Base-by-base conservation (phyloP, 1,139 yeast genomes). In the Lodderomyces parapsilosis region DNA sequence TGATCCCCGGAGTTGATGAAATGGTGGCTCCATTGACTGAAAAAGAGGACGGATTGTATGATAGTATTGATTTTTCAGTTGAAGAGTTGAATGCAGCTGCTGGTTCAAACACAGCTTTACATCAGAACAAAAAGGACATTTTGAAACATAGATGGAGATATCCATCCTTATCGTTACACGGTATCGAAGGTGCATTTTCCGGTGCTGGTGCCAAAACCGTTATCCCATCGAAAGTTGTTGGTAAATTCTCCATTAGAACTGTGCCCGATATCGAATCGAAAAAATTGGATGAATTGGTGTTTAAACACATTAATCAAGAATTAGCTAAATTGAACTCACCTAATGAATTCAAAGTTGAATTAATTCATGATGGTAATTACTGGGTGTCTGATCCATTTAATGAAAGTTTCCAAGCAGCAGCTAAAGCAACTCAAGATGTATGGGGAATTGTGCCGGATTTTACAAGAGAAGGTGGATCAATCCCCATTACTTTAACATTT, bases 101-200 rank as follows among this genome's bases (percentile, higher is more conserved):
- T 31, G 98, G 98, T 42, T 84, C 96, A 18, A 63, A 86, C 51
- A 90, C 97, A 37, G 80, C 90, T 34, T 74, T 91, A 49, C 85
- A 85, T 68, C 76, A 81, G 50, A 77, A 78, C 62, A 88, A 89
- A 66, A 83, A 88, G 68, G 86, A 83, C 48, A 86, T 91, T 53
- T 80, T 93, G 60, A 93, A 90, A 85, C 97, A 93, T 67, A 85
- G 99, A 78, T 93, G 99, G 99, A 85, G 99, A 78, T 89, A 76
- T 71, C 98, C 99, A 47, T 90, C 99, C 15, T 76, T 93, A 59
- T 90, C 98, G 5, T 68, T 93, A 51, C 99, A 93, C 67, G 99
- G 99, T 55, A 80, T 93, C 49, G 99, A 93, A 69, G 99, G 99
- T 52, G 99, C 99, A 7, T 93, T 93, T 66, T 84, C 86, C 43